A percentile compares a stretch with the other conserved stretches of the same genome.
phyloP scores from a whole-genome alignment of 768 basidiomycete species.

The Leccinum broughii region DNA sequence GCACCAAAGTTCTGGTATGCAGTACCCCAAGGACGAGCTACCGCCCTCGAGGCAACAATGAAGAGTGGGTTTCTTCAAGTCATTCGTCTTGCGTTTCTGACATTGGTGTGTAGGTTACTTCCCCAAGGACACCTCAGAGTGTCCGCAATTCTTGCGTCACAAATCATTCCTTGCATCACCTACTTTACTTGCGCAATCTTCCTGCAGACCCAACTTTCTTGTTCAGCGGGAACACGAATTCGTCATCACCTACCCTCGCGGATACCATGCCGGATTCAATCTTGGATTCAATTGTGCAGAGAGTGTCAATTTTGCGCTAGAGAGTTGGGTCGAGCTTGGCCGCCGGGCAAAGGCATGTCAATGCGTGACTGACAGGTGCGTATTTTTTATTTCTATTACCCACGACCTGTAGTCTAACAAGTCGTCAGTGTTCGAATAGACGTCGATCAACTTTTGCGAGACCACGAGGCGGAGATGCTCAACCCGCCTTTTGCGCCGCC shows the following conservation, averaged over 20 bases:
- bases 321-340: conserved; percentile 91
- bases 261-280: conserved; percentile 98
- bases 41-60: conserved; percentile 87
- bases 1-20: conserved; percentile 98
- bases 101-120: conserved; percentile 65
- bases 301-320: conserved; percentile 94
- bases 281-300: conserved; percentile 96
- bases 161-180: conserved; percentile 96
- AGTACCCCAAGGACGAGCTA: conserved; percentile 82
- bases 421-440: conserved; percentile 82
- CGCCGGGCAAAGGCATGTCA: conserved; percentile 74
- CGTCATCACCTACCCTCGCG: conserved; percentile 91
- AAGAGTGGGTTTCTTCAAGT: conserved; percentile 52
- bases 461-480: conserved; percentile 54
- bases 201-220: conserved; percentile 80
- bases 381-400: not conserved
- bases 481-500: conserved; percentile 7
- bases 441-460: conserved; percentile 78
- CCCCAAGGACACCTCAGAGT: conserved; percentile 79
- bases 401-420: conserved; percentile 8
- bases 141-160: conserved; percentile 93
- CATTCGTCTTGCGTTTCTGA: conserved; percentile 2
- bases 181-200: conserved; percentile 70
- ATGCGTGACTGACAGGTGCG: conserved; percentile 73
- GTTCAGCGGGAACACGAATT: conserved; percentile 96